phyloP scores from a whole-genome alignment of 352 stramenopile species.

The Phytopythium oedochilum region DNA sequence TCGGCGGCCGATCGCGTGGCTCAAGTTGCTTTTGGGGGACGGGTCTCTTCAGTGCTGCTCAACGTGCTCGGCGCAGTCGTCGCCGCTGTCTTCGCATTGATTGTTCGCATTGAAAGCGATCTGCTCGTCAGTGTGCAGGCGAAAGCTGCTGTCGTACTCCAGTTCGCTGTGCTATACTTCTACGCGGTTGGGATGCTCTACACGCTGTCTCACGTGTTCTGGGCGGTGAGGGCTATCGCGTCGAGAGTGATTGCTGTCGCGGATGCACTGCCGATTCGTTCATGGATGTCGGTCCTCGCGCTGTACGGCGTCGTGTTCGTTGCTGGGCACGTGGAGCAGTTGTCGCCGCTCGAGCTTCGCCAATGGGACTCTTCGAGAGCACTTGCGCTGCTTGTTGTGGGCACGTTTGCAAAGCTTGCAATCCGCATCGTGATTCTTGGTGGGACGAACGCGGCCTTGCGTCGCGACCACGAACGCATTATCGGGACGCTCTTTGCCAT shows the following conservation, averaged over 20 bases:
- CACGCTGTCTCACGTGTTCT: slow-evolving; percentile 28
- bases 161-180: slow-evolving; percentile 42
- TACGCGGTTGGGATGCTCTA: slow-evolving; percentile 61
- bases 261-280: slow-evolving; percentile 9
- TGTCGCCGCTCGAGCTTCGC: slow-evolving; percentile 17
- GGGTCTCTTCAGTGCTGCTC: background rate
- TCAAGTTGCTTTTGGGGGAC: background rate
- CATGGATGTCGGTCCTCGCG: slow-evolving; percentile 45
- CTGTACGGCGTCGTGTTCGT: slow-evolving; percentile 34
- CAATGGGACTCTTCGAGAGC: slow-evolving; percentile 27
- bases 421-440: slow-evolving; percentile 48
- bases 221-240: slow-evolving; percentile 31
- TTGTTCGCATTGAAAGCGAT: background rate
- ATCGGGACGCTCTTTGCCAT: slow-evolving; percentile 54
- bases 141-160: slow-evolving; percentile 6
- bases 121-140: background rate
- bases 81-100: background rate
- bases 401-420: slow-evolving; percentile 34
- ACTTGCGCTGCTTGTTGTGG: slow-evolving; percentile 46
- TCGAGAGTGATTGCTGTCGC: slow-evolving; percentile 23
- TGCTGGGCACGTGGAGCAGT: slow-evolving; percentile 28
- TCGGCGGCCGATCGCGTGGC: slow-evolving; percentile 3
- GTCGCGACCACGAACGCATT: slow-evolving; percentile 46
- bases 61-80: background rate
- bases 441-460: slow-evolving; percentile 22